Evolutionary conservation across 192 early-diverging fungal species (phyloP), one percentile per base, ranked within the genome.

Genomic region (Spizellomyces punctatus): DNA sequence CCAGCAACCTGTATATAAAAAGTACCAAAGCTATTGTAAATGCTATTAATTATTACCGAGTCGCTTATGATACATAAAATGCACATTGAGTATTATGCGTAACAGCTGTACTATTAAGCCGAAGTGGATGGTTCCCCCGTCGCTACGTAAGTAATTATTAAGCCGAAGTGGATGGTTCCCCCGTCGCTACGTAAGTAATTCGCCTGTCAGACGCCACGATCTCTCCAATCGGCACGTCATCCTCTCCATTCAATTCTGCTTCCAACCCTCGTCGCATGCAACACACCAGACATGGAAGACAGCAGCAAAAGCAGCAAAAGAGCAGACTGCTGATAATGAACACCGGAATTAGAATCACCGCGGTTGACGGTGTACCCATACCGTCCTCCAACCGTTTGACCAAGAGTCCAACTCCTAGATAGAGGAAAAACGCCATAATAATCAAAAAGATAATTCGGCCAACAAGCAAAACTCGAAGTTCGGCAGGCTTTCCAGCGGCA

Each of bases 281-380:
- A 10, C 60, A 69, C 10, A 72, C 16, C 45, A 62, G 66, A 36
- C 65, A 84, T 6, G 68, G 78, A 68, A 19, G 78, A 79, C 58
- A 79, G 72, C 85, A 86, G 46, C 79, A 85, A 36, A 72, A 45
- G 67, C 82, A 82, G 69, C 79, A 82, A 42, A 84, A 69, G 10
- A 84, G 17, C 43, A 85, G 9, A 6, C 73, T 45, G 55, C 76
- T 47, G 43, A 86, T 22, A 66, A 86, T 83, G 64, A 86, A 86
- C 17, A 86, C 76, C 14, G 85, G 85, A 56, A 86, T 83, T 5
- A 85, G 68, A 42, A 86, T 75, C 1, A 83, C 79, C 8, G 79
- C 75, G 2, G 80, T 69, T 5, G 76, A 78, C 55, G 81, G 84
- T 12, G 67, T 43, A 1, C 9, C 60, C 6, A 10, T 58, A 50